phyloP scores from a whole-genome alignment of 2,329 filamentous ascomycete species.

The Hypoxylon sp. region DNA sequence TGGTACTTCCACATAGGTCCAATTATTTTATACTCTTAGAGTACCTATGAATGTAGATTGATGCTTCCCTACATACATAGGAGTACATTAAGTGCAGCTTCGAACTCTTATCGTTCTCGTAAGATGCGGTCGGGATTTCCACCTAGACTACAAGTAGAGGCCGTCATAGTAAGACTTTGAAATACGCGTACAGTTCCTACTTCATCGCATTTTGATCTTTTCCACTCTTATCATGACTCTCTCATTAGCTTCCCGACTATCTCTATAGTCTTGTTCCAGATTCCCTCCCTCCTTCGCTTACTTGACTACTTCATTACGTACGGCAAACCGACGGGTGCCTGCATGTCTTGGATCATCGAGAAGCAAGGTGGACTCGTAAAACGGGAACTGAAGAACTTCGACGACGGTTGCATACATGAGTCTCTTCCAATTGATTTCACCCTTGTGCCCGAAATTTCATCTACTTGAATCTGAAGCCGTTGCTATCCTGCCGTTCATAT shows the following conservation, averaged over 20 bases:
- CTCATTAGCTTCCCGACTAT: conserved; percentile 32
- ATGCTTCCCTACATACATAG: not conserved
- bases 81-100: not conserved
- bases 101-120: not conserved
- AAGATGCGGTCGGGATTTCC: not conserved
- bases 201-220: conserved; percentile 17
- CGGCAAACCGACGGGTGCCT: conserved; percentile 30
- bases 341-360: conserved; percentile 29
- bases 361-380: conserved; percentile 20
- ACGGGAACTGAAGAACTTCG: conserved; percentile 23
- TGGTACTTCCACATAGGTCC: not conserved
- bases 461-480: conserved; percentile 23
- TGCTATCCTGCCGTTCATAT: conserved; percentile 39
- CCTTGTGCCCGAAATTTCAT: conserved; percentile 24
- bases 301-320: conserved; percentile 7
- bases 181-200: not conserved
- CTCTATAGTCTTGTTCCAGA: conserved; percentile 23
- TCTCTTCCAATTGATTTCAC: conserved; percentile 31
- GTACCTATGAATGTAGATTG: not conserved
- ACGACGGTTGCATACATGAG: conserved; percentile 32
- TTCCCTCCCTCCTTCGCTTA: conserved; percentile 14
- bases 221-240: conserved; percentile 10
- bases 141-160: too few species aligned
- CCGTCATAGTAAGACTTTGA: too few species aligned
- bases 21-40: not conserved